Evolutionary conservation across 2,329 filamentous ascomycete genomes (phyloP).

Genomic region (Moelleriella libera): DNA sequence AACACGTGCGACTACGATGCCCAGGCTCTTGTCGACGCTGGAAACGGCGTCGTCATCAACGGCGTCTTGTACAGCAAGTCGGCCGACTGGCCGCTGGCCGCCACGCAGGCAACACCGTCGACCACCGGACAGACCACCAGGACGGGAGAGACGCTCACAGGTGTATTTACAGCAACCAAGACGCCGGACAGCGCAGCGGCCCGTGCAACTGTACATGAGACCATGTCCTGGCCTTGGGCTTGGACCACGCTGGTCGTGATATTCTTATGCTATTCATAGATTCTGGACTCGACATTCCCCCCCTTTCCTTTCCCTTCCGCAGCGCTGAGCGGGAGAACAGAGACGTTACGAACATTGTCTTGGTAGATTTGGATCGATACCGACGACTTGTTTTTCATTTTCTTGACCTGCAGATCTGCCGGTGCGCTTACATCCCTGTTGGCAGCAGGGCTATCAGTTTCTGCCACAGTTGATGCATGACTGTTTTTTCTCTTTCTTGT

Average conservation of each 20-base stretch:
- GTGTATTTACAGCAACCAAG: conserved; percentile 20
- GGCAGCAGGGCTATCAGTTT: too few species aligned
- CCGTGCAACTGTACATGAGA: background rate
- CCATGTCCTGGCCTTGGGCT: background rate
- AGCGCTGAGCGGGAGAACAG: too few species aligned
- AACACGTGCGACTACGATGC: conserved; percentile 36
- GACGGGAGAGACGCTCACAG: conserved; percentile 13
- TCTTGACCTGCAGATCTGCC: background rate
- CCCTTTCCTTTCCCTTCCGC: too few species aligned
- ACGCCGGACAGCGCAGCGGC: conserved; percentile 10
- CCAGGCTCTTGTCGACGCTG: conserved; percentile 30
- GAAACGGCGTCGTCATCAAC: conserved; percentile 43
- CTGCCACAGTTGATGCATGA: too few species aligned
- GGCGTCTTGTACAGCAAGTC: conserved; percentile 36
- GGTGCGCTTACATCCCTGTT: too few species aligned
- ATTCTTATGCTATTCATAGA: too few species aligned
- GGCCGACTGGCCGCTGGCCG: conserved; percentile 26
- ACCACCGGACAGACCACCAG: conserved; percentile 7
- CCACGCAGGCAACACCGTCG: conserved; percentile 9
- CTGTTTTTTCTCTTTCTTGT: too few species aligned
- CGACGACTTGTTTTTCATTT: background rate
- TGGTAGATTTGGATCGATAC: background rate
- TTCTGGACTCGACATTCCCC: too few species aligned
- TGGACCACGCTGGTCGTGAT: too few species aligned
- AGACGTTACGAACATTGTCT: too few species aligned